Percentiles rank a stretch among this genome's conserved stretches.
Conservation (phyloP, 2,329 filamentous ascomycete species). For the Polytolypa hystricis region DNA sequence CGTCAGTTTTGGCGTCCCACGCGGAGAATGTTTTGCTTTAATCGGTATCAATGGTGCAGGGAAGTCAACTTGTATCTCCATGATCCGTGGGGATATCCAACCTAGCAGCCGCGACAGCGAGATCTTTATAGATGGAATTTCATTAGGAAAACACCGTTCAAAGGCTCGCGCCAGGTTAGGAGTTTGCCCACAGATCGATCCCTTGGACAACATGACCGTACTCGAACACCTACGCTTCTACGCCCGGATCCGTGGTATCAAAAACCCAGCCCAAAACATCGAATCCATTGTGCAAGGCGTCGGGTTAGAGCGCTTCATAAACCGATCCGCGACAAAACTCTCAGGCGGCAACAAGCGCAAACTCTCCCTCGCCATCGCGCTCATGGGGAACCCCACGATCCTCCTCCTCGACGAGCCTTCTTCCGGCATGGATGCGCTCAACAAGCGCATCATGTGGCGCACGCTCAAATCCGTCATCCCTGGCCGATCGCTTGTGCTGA, state of each 20-base stretch:
- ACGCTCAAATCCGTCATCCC: slow-evolving; percentile 63
- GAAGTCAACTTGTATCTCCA: slow-evolving; percentile 81
- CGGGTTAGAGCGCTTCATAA: slow-evolving; percentile 58
- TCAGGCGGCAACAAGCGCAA: slow-evolving; percentile 91
- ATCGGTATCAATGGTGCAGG: too few species aligned
- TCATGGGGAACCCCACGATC: slow-evolving; percentile 85
- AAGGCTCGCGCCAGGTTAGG: slow-evolving; percentile 66
- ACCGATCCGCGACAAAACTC: slow-evolving; percentile 65
- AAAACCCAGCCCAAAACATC: slow-evolving; percentile 66
- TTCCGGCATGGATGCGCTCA: slow-evolving; percentile 78
- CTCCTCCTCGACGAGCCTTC: slow-evolving; percentile 82
- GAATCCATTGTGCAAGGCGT: slow-evolving; percentile 68
- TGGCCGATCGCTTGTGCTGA: slow-evolving; percentile 74
- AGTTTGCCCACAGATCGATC: slow-evolving; percentile 84
- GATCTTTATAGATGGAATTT: slow-evolving; percentile 66
- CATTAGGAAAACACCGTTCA: slow-evolving; percentile 60
- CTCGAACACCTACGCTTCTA: slow-evolving; percentile 81
- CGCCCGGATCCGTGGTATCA: slow-evolving; percentile 68
- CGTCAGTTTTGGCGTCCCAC: too few species aligned
- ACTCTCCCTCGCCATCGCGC: slow-evolving; percentile 72
- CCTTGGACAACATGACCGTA: slow-evolving; percentile 85
- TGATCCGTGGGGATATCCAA: slow-evolving; percentile 79
- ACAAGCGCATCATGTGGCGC: slow-evolving; percentile 88
- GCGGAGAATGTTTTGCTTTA: too few species aligned
- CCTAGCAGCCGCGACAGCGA: slow-evolving; percentile 63